A percentile compares a stretch with the other conserved stretches of the same genome.
These are phyloP conservation scores for Naganishia sp. DNA, from an alignment of 1,284 basidiomycete species.

Conservation along the genomic window DNA sequence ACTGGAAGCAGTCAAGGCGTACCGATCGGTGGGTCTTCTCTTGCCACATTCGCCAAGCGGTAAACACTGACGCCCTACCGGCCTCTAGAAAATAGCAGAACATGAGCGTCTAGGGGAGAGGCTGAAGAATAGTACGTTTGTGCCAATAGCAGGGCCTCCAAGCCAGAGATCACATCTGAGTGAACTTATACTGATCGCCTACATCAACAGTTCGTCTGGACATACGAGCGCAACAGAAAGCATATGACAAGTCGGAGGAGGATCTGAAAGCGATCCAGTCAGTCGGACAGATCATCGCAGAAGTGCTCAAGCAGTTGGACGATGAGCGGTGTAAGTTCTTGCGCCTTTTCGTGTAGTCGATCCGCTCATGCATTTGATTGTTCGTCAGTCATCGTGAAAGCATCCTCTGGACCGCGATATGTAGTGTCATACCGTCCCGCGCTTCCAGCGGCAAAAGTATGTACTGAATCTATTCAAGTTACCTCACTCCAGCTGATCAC, in stretches of 20 bases:
- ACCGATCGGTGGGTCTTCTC: conserved; percentile 49
- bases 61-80: background rate
- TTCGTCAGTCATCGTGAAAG: conserved; percentile 90
- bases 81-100: conserved; percentile 79
- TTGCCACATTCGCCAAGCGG: background rate
- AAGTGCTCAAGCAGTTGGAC: conserved; percentile 98
- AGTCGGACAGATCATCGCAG: conserved; percentile 98
- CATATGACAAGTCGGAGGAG: conserved; percentile 95
- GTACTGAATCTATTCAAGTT: conserved; percentile 18
- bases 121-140: conserved; percentile 76
- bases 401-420: conserved; percentile 96
- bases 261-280: conserved; percentile 99
- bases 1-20: conserved; percentile 53
- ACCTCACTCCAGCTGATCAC: background rate
- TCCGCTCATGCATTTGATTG: background rate
- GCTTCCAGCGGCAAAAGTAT: conserved; percentile 76
- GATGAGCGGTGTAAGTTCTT: conserved; percentile 84
- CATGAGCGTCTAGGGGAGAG: conserved; percentile 79
- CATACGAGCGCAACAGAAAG: conserved; percentile 81
- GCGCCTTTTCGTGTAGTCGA: background rate
- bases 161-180: background rate
- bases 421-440: conserved; percentile 97
- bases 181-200: background rate
- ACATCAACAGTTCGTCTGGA: conserved; percentile 48
- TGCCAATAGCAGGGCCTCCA: background rate